Evolutionary conservation across 345 rosid genomes (phyloP).

Genomic region (Hibiscus syriacus): DNA sequence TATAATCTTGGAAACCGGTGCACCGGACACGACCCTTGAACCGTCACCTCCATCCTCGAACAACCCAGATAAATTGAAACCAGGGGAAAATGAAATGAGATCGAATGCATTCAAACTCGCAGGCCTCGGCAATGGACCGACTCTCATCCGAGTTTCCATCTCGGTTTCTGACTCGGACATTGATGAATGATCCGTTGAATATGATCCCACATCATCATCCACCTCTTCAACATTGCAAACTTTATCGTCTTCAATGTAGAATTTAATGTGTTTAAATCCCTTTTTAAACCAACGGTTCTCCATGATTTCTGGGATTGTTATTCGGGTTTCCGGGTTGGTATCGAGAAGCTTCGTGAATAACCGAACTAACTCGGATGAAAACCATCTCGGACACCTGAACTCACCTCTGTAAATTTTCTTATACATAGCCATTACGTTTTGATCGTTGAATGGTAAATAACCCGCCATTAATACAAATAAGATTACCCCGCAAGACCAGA

Average conservation of each 20-base stretch:
- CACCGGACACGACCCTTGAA: slow-evolving; percentile 47
- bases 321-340: no score
- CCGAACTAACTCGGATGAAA: no score
- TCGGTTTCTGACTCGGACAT: slow-evolving; percentile 45
- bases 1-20: no score
- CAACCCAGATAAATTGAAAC: slow-evolving; percentile 65
- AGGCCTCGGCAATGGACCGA: slow-evolving; percentile 38
- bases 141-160: slow-evolving; percentile 17
- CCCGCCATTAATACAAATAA: slow-evolving; percentile 79
- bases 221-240: slow-evolving; percentile 33
- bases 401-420: no score
- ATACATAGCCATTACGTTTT: slow-evolving; percentile 65
- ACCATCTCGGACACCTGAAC: no score
- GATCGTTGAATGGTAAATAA: slow-evolving; percentile 68
- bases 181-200: slow-evolving; percentile 25
- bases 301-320: no score
- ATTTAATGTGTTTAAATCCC: no score
- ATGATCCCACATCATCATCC: slow-evolving; percentile 26
- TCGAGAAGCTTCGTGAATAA: no score
- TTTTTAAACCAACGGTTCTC: no score
- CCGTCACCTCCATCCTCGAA: slow-evolving; percentile 66
- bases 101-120: slow-evolving; percentile 67
- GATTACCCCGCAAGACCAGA: no score
- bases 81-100: no score
- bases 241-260: no score